Evolutionary conservation across 306 rosid genomes (phyloP).

Genomic region (Cicer pinnatifidum): DNA sequence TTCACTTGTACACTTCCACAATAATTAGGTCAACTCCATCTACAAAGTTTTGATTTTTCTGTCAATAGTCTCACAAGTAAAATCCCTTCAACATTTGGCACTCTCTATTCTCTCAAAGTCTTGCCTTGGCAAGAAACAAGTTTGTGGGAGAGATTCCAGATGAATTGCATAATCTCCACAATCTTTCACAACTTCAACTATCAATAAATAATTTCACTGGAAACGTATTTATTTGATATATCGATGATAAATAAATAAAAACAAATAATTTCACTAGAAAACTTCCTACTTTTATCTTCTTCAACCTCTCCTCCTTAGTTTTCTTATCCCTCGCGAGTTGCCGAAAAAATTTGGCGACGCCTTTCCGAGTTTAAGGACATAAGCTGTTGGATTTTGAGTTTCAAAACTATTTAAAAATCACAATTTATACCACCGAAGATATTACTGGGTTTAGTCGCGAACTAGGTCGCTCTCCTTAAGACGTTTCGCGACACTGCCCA

Average conservation of each 20-base stretch:
- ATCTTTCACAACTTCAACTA: conserved; percentile 44
- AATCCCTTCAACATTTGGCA: no score
- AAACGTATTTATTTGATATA: neutral
- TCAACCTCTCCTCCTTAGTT: no score
- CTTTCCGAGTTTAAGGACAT: conserved; percentile 40
- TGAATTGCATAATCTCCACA: conserved; percentile 42
- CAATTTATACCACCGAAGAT: no score
- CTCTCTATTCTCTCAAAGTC: no score
- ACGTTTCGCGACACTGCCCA: no score
- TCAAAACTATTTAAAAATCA: no score
- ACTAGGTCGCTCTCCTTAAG: no score
- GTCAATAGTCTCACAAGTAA: conserved; percentile 47
- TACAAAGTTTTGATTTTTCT: conserved; percentile 44
- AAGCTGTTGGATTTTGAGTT: neutral
- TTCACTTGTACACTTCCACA: conserved; percentile 46
- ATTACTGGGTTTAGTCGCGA: no score
- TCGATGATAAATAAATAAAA: no score
- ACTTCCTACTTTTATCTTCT: no score
- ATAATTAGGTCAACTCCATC: conserved; percentile 37
- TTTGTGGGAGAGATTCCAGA: conserved; percentile 47
- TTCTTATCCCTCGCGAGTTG: conserved; percentile 12
- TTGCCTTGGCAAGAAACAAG: neutral
- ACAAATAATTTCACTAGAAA: no score
- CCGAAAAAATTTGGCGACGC: conserved; percentile 24
- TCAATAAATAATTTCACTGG: conserved; percentile 44